Base-by-base conservation (phyloP, 352 stramenopile species). In the Globisporangium echinulatum region DNA sequence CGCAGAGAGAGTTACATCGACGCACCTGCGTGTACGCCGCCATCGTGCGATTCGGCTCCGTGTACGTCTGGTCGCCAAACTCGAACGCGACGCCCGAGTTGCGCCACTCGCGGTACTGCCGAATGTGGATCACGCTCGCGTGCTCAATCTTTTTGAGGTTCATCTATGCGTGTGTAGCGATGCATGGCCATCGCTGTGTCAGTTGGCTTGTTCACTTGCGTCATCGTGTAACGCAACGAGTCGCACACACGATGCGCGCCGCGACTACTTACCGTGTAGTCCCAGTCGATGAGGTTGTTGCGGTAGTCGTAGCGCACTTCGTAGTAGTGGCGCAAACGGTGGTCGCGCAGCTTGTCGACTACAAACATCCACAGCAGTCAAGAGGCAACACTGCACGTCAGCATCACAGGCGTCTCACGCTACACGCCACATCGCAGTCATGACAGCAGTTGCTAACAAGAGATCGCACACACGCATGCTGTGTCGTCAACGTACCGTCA, bases 231-330 rank as follows among this genome's bases (percentile, higher is more conserved):
- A 13, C 3, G 40, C 7, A 14, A 44, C 40, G 11, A 25, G 17
- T 2, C 43, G 25, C 25, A 33, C 25, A 33, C 25, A 33, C 25
- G 25, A 33, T 33, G 25, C 25, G 25, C 25, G 25, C 2, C 2
- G 25, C 25, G 25, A 49, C 11, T n/a, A 49, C 69, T 44, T 54
- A 88, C 84, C 37, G 83, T 92, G 78, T 98, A 98, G 68, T 98
- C 95, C 94, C 94, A 98, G 65, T 98, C 95, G 52, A 97, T 85
- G 62, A 97, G 69, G 56, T 96, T 97, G 51, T 91, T 79, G 25
- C 91, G 82, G 70, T 93, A 87, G 69, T 98, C 95, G 73, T 96
- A 98, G 47, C 93, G 86, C 50, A 85, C 76, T 62, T 95, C 91
- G 68, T 97, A 98, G 61, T 92, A 97, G 61, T 92, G 72, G 9